Percentiles rank a stretch among this genome's conserved stretches.
Evolutionary conservation across 2,329 filamentous ascomycete genomes (phyloP).

Genomic region (Dothideomycetes sp.): DNA sequence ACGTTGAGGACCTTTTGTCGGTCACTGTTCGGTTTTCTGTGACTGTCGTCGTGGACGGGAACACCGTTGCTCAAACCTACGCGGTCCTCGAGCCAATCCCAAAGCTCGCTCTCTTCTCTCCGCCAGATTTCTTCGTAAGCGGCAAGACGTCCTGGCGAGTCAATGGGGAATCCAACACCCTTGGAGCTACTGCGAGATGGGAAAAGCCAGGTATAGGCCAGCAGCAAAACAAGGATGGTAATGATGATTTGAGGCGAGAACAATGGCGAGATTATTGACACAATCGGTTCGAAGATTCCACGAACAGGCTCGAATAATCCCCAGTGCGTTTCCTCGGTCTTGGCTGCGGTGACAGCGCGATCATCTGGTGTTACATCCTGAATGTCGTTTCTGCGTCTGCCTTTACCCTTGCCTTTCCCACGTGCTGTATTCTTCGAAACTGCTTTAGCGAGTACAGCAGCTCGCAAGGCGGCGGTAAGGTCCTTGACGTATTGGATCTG

Average conservation of each 20-base stretch:
- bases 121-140: conserved; percentile 93
- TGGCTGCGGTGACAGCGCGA: conserved; percentile 21
- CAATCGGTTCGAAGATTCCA: conserved; percentile 57
- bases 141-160: conserved; percentile 57
- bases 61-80: conserved; percentile 56
- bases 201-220: conserved; percentile 61
- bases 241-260: conserved; percentile 71
- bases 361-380: conserved; percentile 25
- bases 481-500: conserved; percentile 77
- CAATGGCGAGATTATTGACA: conserved; percentile 60
- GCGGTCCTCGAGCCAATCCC: conserved; percentile 87
- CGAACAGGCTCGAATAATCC: conserved; percentile 73
- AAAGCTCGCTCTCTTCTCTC: conserved; percentile 76
- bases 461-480: conserved; percentile 63
- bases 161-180: conserved; percentile 30
- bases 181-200: conserved; percentile 26
- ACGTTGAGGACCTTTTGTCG: conserved; percentile 22
- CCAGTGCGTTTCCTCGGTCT: conserved; percentile 47
- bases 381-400: conserved; percentile 46
- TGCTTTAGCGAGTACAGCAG: conserved; percentile 59
- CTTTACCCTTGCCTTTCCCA: conserved; percentile 39
- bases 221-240: conserved; percentile 60
- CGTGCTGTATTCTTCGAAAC: conserved; percentile 30
- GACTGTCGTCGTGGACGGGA: conserved; percentile 16
- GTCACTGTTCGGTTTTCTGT: conserved; percentile 17